Evolutionary conservation across 176 grass and related monocot species (phyloP).

Genomic region (Eleusine indica): DNA sequence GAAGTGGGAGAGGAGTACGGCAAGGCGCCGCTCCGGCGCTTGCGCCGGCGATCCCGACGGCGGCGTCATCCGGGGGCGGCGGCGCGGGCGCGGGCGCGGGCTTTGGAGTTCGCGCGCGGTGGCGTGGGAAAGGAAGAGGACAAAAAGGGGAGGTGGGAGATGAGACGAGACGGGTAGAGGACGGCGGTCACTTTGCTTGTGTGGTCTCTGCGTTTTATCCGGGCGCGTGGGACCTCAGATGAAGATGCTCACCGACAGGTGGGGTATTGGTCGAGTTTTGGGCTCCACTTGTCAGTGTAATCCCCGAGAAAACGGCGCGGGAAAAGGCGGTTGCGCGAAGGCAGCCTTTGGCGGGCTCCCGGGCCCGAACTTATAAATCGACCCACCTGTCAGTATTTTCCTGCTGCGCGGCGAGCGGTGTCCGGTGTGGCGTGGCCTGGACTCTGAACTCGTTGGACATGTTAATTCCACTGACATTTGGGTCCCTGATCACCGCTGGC

Average conservation of each 20-base stretch:
- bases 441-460: too few relatives aligned
- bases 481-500: too few relatives aligned
- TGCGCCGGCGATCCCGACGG: neutral
- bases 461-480: too few relatives aligned
- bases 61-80: conserved; percentile 19
- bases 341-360: neutral
- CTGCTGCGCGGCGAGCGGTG: too few relatives aligned
- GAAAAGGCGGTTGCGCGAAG: neutral
- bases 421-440: too few relatives aligned
- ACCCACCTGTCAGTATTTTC: neutral
- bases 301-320: neutral
- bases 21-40: conserved; percentile 39
- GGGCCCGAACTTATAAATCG: neutral
- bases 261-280: rapidly evolving
- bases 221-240: neutral
- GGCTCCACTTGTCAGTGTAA: neutral
- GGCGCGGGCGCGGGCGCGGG: conserved; percentile 5
- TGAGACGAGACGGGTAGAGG: neutral
- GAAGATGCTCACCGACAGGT: neutral
- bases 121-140: conserved; percentile 34
- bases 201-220: conserved; percentile 48
- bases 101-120: conserved; percentile 40
- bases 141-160: conserved; percentile 9
- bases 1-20: conserved; percentile 71
- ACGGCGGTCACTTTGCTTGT: neutral